Evolutionary conservation across 768 basidiomycete species (phyloP).

Genomic region (Fomitopsis serialis): DNA sequence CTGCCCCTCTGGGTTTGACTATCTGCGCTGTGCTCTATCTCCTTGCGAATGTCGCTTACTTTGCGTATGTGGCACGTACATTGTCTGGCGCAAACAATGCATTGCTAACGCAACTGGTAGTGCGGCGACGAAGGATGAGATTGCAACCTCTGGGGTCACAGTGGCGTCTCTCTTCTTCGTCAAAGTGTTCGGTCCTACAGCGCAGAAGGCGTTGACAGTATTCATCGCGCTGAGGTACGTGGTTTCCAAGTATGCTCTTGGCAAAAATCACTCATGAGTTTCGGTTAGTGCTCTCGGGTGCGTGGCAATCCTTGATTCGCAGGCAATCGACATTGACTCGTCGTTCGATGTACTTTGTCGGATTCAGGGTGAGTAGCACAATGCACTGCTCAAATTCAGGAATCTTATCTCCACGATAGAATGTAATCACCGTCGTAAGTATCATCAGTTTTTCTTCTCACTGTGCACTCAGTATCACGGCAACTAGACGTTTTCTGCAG

Average conservation of each 20-base stretch:
- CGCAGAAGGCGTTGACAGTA: slow-evolving; percentile 48
- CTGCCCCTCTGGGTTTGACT: slow-evolving; percentile 51
- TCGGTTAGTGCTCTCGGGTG: slow-evolving; percentile 30
- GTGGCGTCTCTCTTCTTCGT: slow-evolving; percentile 56
- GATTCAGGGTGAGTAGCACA: too few species aligned
- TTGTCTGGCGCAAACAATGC: neutral
- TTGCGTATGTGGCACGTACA: slow-evolving; percentile 31
- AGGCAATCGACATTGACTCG: too few species aligned
- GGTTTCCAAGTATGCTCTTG: neutral
- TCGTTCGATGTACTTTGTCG: too few species aligned
- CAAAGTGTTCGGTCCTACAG: slow-evolving; percentile 49
- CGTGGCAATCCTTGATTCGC: slow-evolving; percentile 1
- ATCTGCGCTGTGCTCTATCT: slow-evolving; percentile 50
- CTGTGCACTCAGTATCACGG: slow-evolving; percentile 9
- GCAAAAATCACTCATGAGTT: too few species aligned
- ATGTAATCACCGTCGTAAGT: slow-evolving; percentile 21
- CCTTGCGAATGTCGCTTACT: slow-evolving; percentile 55
- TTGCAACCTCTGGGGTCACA: slow-evolving; percentile 42
- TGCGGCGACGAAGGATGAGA: slow-evolving; percentile 44
- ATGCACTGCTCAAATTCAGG: too few species aligned
- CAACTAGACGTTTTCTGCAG: slow-evolving; percentile 41
- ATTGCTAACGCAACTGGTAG: slow-evolving; percentile 6
- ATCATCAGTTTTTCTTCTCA: slow-evolving; percentile 9
- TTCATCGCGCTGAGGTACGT: slow-evolving; percentile 51
- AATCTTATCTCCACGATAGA: too few species aligned